phyloP scores from a whole-genome alignment of 1,284 basidiomycete genomes.

The Irpex lacteus region DNA sequence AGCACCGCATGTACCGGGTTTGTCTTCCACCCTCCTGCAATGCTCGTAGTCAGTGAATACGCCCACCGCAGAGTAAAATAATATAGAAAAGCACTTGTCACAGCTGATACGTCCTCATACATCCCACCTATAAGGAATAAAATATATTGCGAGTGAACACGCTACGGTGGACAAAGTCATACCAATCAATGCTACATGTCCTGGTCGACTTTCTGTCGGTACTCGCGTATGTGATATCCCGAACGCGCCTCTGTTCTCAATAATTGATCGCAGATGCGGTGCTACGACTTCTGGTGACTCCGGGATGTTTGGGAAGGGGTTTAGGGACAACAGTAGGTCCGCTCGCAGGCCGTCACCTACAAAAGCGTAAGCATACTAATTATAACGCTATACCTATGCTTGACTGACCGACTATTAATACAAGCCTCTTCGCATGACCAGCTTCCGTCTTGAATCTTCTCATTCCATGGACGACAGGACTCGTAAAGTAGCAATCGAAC shows the following conservation, averaged over 20 bases:
- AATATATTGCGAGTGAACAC: slow-evolving; percentile 1
- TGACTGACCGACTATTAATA: slow-evolving; percentile 27
- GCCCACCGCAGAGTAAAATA: background rate
- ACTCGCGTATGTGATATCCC: slow-evolving; percentile 87
- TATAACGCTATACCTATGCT: background rate
- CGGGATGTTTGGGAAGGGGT: slow-evolving; percentile 55
- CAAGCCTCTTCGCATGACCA: slow-evolving; percentile 18
- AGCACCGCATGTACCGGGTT: slow-evolving; percentile 61
- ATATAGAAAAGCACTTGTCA: slow-evolving; percentile 58
- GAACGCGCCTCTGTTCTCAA: slow-evolving; percentile 69
- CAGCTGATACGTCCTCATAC: slow-evolving; percentile 92
- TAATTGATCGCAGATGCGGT: slow-evolving; percentile 71
- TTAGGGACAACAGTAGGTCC: slow-evolving; percentile 72
- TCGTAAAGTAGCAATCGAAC: slow-evolving; percentile 90
- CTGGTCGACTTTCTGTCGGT: slow-evolving; percentile 87
- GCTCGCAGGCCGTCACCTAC: slow-evolving; percentile 82
- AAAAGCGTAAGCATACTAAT: background rate
- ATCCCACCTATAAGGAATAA: slow-evolving; percentile 57
- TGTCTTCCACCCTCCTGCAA: slow-evolving; percentile 77
- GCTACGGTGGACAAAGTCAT: slow-evolving; percentile 15
- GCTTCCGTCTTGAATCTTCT: slow-evolving; percentile 42
- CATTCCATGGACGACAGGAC: slow-evolving; percentile 77
- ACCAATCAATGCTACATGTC: slow-evolving; percentile 89
- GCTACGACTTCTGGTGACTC: slow-evolving; percentile 64
- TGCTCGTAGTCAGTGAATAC: slow-evolving; percentile 6